Percentiles rank a stretch among this genome's conserved stretches.
phyloP scores from a whole-genome alignment of 2,329 filamentous ascomycete genomes.

The Penicillium sp. region DNA sequence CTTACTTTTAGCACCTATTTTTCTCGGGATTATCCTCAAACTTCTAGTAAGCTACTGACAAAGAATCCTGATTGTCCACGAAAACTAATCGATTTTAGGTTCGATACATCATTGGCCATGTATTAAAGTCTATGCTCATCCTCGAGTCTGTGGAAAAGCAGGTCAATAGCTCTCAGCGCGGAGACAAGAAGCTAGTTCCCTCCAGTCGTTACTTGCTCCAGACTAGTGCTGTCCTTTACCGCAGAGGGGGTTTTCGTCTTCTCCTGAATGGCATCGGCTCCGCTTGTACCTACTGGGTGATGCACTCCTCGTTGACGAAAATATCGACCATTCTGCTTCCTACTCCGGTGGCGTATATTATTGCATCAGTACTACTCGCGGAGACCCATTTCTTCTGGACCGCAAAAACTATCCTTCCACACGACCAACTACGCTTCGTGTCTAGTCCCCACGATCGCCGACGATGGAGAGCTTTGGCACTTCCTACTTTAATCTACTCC shows the following conservation, averaged over 20 bases:
- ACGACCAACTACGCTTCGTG: background rate
- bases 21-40: background rate
- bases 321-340: background rate
- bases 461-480: background rate
- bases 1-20: background rate
- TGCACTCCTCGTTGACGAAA: background rate
- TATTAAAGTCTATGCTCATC: background rate
- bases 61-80: background rate
- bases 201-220: background rate
- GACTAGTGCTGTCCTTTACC: background rate
- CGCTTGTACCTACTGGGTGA: background rate
- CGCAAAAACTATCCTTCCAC: background rate
- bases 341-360: background rate
- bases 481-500: background rate
- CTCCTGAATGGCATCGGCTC: background rate
- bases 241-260: background rate
- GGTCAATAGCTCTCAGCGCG: background rate
- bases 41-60: background rate
- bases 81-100: background rate
- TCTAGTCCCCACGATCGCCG: background rate
- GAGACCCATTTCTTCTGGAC: background rate
- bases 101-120: background rate
- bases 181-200: background rate
- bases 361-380: background rate
- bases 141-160: background rate